Evolutionary conservation across 208 protist species (phyloP).

Genomic region (Trichomonas tenax): DNA sequence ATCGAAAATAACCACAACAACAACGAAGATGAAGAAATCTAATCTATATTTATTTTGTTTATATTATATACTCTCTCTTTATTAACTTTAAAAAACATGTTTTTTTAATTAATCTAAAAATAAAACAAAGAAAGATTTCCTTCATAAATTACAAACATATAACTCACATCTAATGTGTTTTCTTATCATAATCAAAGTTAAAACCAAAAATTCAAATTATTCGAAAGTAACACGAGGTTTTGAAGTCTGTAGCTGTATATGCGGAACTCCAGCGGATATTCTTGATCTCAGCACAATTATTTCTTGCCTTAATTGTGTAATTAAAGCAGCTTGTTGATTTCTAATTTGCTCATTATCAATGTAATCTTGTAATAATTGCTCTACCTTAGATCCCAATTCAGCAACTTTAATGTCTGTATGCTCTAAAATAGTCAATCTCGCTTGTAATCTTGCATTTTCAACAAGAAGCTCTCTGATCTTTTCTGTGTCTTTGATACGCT

Average conservation of each 20-base stretch:
- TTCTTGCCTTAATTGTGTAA: background rate
- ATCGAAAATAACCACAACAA: background rate
- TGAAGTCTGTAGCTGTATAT: background rate
- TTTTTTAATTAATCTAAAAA: too few species aligned
- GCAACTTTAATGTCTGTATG: background rate
- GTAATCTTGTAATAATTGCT: background rate
- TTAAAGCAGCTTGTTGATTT: background rate
- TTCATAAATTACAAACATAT: too few species aligned
- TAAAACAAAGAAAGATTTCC: too few species aligned
- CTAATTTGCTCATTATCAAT: background rate
- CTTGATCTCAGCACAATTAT: background rate
- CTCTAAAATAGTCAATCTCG: background rate
- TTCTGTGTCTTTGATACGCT: background rate
- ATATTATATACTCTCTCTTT: too few species aligned
- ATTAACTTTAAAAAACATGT: too few species aligned
- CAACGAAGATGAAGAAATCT: background rate
- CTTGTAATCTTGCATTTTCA: slow-evolving; percentile 8
- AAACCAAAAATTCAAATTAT: too few species aligned
- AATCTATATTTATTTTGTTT: background rate
- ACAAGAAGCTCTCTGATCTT: background rate
- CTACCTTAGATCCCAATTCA: background rate
- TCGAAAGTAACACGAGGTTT: background rate
- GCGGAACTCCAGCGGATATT: background rate
- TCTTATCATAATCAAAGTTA: too few species aligned
- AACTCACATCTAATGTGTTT: too few species aligned